phyloP scores from a whole-genome alignment of 2,329 filamentous ascomycete genomes.

The Dactylellina haptotyla region DNA sequence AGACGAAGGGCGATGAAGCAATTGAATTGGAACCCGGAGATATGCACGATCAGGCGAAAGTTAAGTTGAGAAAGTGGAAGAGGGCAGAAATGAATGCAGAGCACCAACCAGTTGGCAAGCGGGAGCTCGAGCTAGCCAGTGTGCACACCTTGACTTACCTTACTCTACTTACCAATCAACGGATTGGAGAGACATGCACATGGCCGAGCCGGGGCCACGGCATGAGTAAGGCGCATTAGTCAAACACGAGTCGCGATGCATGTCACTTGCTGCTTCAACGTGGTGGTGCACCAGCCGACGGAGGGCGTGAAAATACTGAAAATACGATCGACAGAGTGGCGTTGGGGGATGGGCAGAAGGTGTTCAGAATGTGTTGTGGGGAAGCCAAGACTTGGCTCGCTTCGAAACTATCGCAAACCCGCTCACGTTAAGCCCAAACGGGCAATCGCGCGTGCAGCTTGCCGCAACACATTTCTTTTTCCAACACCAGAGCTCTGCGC shows the following conservation, averaged over 20 bases:
- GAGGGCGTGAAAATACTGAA: background rate
- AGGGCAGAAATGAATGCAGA: too few relatives aligned
- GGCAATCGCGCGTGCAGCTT: conserved; percentile 13
- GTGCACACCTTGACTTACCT: too few relatives aligned
- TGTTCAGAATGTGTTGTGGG: conserved; percentile 14
- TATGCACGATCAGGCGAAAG: too few relatives aligned
- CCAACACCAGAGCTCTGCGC: too few relatives aligned
- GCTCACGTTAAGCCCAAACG: conserved; percentile 28
- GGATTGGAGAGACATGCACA: too few relatives aligned
- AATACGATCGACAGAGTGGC: background rate
- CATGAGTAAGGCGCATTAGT: conserved; percentile 2
- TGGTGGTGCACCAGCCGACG: too few relatives aligned
- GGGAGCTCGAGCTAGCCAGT: too few relatives aligned
- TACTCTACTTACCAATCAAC: too few relatives aligned
- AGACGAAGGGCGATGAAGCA: conserved; percentile 9
- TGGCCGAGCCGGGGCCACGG: background rate
- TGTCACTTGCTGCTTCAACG: too few relatives aligned
- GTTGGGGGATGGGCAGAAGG: background rate
- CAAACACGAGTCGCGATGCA: background rate
- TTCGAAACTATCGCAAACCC: conserved; percentile 34
- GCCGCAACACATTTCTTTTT: conserved; percentile 11
- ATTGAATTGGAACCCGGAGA: background rate
- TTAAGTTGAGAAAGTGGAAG: too few relatives aligned
- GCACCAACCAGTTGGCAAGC: too few relatives aligned
- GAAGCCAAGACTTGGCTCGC: conserved; percentile 25